Evolutionary conservation across 2,329 filamentous ascomycete species (phyloP).

Genomic region (Thelonectria discophora): DNA sequence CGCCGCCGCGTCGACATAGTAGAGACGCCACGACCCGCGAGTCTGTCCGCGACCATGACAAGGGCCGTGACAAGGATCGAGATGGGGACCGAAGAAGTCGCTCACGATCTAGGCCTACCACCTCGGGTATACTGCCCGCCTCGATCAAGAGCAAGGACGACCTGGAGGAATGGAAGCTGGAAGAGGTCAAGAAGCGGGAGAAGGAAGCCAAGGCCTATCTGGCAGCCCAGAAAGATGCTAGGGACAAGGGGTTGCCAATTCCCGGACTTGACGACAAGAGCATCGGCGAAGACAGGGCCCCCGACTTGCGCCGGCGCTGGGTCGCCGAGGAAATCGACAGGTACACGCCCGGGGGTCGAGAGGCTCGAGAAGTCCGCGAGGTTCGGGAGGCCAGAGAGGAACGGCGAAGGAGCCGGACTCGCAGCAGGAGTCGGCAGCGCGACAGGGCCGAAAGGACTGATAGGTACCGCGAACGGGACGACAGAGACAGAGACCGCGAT

Average conservation of each 20-base stretch:
- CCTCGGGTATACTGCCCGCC: slow-evolving; percentile 50
- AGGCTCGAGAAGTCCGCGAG: not conserved
- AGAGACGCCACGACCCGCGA: slow-evolving; percentile 42
- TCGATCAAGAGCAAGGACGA: slow-evolving; percentile 56
- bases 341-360: slow-evolving; percentile 54
- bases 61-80: slow-evolving; percentile 25
- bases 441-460: slow-evolving; percentile 33
- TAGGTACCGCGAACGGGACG: slow-evolving; percentile 48
- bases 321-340: slow-evolving; percentile 51
- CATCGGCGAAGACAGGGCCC: slow-evolving; percentile 56
- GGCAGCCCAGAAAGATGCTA: slow-evolving; percentile 68
- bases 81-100: slow-evolving; percentile 53
- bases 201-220: slow-evolving; percentile 72
- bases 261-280: slow-evolving; percentile 66
- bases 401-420: slow-evolving; percentile 48
- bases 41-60: slow-evolving; percentile 33
- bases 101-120: slow-evolving; percentile 53
- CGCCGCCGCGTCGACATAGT: slow-evolving; percentile 40
- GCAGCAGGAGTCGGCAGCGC: slow-evolving; percentile 47
- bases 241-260: slow-evolving; percentile 65
- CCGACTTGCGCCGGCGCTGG: slow-evolving; percentile 46
- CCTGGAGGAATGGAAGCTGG: slow-evolving; percentile 67
- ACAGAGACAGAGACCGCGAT: slow-evolving; percentile 40
- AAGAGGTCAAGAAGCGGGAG: slow-evolving; percentile 69
- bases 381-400: slow-evolving; percentile 29